A percentile compares a stretch with the other conserved stretches of the same genome.
Evolutionary conservation across 257 asterid genomes (phyloP).

Genomic region (Forsythia suspensa): DNA sequence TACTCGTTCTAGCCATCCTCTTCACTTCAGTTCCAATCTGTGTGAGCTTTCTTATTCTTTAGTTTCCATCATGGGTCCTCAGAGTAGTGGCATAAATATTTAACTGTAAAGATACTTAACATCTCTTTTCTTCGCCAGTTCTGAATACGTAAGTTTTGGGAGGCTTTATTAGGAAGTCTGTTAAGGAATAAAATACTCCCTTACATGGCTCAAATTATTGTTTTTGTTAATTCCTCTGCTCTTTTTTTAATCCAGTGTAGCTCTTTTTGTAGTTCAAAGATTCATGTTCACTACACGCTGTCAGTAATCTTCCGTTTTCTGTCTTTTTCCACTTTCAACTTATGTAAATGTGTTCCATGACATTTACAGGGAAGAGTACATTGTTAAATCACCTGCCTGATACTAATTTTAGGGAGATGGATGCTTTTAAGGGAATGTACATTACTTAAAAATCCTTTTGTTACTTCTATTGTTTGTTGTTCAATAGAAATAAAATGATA

Average conservation of each 20-base stretch:
- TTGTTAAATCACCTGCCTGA: constrained; percentile 74
- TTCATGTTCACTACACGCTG: background rate
- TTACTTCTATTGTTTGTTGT: constrained; percentile 13
- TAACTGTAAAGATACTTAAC: background rate
- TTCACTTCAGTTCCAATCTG: too few relatives aligned
- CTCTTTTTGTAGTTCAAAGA: background rate
- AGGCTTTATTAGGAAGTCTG: background rate
- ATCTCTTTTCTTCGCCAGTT: background rate
- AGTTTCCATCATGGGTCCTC: constrained; percentile 99
- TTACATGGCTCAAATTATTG: background rate
- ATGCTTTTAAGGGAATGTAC: constrained; percentile 87
- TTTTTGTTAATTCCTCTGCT: background rate
- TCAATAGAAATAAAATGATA: constrained; percentile 22
- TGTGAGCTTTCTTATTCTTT: constrained; percentile 97
- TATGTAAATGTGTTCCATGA: constrained; percentile 10
- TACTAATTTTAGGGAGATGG: constrained; percentile 92
- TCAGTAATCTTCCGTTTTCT: background rate
- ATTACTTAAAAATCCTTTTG: constrained; percentile 27
- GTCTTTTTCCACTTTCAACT: background rate
- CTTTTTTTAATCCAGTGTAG: background rate
- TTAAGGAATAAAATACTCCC: background rate
- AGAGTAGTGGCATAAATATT: constrained; percentile 82
- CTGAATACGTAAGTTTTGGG: background rate
- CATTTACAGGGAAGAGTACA: constrained; percentile 88
- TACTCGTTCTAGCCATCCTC: too few relatives aligned